Base-by-base conservation (phyloP, 768 basidiomycete genomes). In the Hemileccinum rubropunctum region DNA sequence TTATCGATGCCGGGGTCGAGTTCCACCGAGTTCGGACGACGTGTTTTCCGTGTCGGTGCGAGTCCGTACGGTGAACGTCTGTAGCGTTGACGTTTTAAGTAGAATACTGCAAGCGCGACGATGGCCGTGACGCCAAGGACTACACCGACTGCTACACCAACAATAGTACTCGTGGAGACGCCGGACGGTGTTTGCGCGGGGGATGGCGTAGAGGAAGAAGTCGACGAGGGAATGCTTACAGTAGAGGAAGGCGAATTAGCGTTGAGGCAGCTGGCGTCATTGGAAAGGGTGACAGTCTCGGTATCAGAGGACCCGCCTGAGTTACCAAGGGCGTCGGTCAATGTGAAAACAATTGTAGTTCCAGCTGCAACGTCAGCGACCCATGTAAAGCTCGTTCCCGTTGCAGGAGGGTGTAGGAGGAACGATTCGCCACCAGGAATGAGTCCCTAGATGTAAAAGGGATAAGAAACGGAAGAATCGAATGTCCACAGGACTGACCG, bases 291-390 rank as follows among this genome's bases (percentile, higher is more conserved):
- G 15, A 88, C 81, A 6, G 55, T 63, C 52, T 63, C 57, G n/a
- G 80, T 51, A 54, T 81, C 75, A n/a, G 83, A 81, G 49, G 74
- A 74, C 17, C 86, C 86, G 42, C 87, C 86, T 48, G 74, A 71
- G 39, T 72, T 66, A 11, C 79, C 77, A 42, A 57, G 50, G 11
- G 77, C 63, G 54, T 84, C 82, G 2, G 72, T 66, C 77, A 86
- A 73, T 35, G 76, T 56, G 45, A 86, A 86, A 12, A 88, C 48
- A 41, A 86, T 62, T 3, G 73, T 72, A 2, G 83, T 88, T 5
- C 82, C 82, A 8, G 77, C 76, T 32, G 73, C 73, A 21, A 83
- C 75, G 62, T 82, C 73, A 15, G 77, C 79, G 28, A 60, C 67
- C 88, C 86, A 88, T n/a, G 64, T 58, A 56, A 68, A 82, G 3